Evolutionary conservation across 2,329 filamentous ascomycete species (phyloP).

Genomic region (Coniella vitis): DNA sequence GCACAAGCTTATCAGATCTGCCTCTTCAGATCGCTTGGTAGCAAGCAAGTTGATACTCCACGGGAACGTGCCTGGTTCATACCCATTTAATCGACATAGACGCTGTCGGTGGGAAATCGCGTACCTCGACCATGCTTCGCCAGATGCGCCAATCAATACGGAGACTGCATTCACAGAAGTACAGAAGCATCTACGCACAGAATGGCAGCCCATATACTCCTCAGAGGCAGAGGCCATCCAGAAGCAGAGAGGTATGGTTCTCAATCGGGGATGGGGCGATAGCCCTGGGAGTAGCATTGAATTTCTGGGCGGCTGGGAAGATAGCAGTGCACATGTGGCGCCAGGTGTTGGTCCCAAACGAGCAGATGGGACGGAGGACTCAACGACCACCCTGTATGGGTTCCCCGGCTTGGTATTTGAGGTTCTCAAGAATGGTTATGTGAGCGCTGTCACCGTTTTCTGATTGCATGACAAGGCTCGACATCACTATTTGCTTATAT

Average conservation of each 20-base stretch:
- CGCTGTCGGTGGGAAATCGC: conserved; percentile 79
- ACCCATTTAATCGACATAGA: conserved; percentile 91
- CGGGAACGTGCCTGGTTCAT: conserved; percentile 90
- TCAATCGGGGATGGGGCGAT: conserved; percentile 87
- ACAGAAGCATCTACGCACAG: conserved; percentile 58
- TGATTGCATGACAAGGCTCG: neutral
- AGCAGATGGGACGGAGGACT: conserved; percentile 49
- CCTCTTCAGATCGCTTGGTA: conserved; percentile 60
- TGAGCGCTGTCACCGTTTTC: conserved; percentile 81
- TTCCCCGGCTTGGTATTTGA: conserved; percentile 95
- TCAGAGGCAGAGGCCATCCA: conserved; percentile 44
- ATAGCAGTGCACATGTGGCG: conserved; percentile 48
- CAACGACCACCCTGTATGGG: conserved; percentile 78
- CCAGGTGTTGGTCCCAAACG: conserved; percentile 40
- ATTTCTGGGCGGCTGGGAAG: conserved; percentile 79
- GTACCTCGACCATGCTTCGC: conserved; percentile 43
- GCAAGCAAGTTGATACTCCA: conserved; percentile 91
- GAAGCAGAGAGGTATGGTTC: conserved; percentile 68
- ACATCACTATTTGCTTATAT: no score
- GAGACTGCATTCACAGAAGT: conserved; percentile 74
- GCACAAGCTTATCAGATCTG: conserved; percentile 31
- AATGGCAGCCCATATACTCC: conserved; percentile 63
- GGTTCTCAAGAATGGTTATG: conserved; percentile 83
- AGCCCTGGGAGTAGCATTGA: conserved; percentile 87
- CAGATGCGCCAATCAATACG: conserved; percentile 52